These are phyloP conservation scores for Westerdykella aurantiaca DNA, from an alignment of 2,329 filamentous ascomycete species.

Conservation along the genomic window DNA sequence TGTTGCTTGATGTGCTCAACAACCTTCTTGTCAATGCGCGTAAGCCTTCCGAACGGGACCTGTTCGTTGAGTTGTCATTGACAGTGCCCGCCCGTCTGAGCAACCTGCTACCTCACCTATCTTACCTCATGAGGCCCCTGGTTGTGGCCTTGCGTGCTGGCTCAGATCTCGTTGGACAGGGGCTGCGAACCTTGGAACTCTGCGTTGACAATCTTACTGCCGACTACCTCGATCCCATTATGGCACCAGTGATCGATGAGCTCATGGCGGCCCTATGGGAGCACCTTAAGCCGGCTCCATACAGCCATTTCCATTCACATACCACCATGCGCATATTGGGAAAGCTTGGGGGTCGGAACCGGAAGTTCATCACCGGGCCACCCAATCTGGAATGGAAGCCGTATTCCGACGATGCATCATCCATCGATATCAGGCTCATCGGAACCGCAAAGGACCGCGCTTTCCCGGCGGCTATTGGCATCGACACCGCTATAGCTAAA, in stretches of 20 bases:
- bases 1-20: constrained; percentile 95
- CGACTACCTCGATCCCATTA: constrained; percentile 96
- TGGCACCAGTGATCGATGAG: constrained; percentile 98
- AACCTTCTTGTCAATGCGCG: constrained; percentile 85
- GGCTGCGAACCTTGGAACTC: constrained; percentile 84
- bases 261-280: constrained; percentile 97
- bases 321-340: constrained; percentile 96
- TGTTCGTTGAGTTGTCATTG: constrained; percentile 94
- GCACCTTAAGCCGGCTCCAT: constrained; percentile 86
- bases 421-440: constrained; percentile 81
- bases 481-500: constrained; percentile 84
- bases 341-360: constrained; percentile 89
- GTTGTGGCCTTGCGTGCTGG: constrained; percentile 92
- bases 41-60: constrained; percentile 82
- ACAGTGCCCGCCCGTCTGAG: constrained; percentile 93
- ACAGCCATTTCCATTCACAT: constrained; percentile 95
- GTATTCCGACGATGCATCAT: constrained; percentile 81
- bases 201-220: constrained; percentile 98
- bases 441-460: constrained; percentile 84
- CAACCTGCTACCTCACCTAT: constrained; percentile 89
- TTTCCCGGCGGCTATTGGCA: constrained; percentile 78
- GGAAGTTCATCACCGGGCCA: constrained; percentile 89
- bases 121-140: constrained; percentile 92
- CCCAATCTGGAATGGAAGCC: constrained; percentile 76
- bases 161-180: constrained; percentile 90